phyloP scores from a whole-genome alignment of 2,329 filamentous ascomycete genomes.

The Fusarium beomiforme region DNA sequence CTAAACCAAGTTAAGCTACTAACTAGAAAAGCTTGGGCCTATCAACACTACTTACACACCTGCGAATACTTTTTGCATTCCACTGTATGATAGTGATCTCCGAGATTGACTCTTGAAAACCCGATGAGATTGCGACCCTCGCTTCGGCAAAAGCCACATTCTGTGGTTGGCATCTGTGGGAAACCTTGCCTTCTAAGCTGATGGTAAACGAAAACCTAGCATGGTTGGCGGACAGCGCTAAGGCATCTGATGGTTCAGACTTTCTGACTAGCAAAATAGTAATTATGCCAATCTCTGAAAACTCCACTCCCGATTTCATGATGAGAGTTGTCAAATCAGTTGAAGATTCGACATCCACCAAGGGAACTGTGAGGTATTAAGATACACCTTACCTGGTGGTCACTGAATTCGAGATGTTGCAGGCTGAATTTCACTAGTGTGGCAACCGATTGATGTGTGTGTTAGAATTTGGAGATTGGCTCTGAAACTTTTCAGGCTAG shows the following conservation, averaged over 20 bases:
- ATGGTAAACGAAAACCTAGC: constrained; percentile 14
- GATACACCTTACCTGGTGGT: not conserved
- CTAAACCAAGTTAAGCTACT: too few species aligned
- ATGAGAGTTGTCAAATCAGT: constrained; percentile 10
- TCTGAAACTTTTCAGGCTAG: constrained; percentile 33
- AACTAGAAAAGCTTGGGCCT: too few species aligned
- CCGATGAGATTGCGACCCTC: constrained; percentile 26
- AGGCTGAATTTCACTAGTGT: constrained; percentile 18
- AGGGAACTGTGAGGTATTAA: not conserved
- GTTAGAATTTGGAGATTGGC: constrained; percentile 30
- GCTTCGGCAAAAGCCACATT: constrained; percentile 32
- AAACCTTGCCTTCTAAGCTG: constrained; percentile 29
- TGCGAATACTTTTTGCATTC: too few species aligned
- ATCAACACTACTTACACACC: too few species aligned
- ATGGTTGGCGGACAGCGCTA: constrained; percentile 33
- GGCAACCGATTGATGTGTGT: constrained; percentile 5
- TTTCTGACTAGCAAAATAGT: constrained; percentile 28
- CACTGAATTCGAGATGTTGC: constrained; percentile 3
- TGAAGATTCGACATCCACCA: not conserved
- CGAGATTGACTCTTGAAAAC: constrained; percentile 20
- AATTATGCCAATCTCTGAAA: constrained; percentile 31
- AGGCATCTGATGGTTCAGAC: constrained; percentile 29
- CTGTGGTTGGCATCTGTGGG: constrained; percentile 24
- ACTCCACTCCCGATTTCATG: constrained; percentile 31
- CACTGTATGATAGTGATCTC: constrained; percentile 32